Evolutionary conservation across 768 basidiomycete genomes (phyloP).

Genomic region (Amanita subjunquillea): DNA sequence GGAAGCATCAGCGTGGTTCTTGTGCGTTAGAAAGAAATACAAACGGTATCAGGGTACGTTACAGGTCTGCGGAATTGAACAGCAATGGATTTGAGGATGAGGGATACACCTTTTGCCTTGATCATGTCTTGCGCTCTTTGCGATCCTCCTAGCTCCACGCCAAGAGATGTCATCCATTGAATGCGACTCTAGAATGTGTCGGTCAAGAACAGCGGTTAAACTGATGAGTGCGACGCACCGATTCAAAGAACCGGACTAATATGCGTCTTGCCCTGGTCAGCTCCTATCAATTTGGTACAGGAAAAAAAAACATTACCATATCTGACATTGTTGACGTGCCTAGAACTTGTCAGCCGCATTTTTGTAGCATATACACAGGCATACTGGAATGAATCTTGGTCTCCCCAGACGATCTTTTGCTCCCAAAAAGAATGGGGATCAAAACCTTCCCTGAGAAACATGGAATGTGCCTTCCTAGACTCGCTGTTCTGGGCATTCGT

Average conservation of each 20-base stretch:
- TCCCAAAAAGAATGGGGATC: slow-evolving; percentile 68
- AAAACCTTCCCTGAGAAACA: slow-evolving; percentile 36
- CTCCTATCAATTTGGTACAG: neutral
- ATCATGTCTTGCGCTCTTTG: slow-evolving; percentile 46
- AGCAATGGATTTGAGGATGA: slow-evolving; percentile 65
- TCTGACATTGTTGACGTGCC: slow-evolving; percentile 6
- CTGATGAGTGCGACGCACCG: neutral
- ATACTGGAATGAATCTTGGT: slow-evolving; percentile 71
- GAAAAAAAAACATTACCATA: slow-evolving; percentile 2
- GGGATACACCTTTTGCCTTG: slow-evolving; percentile 51
- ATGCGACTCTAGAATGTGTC: slow-evolving; percentile 40
- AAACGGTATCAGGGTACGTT: slow-evolving; percentile 65
- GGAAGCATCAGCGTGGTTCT: slow-evolving; percentile 1
- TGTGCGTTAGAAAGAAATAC: slow-evolving; percentile 13
- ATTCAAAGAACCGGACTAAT: slow-evolving; percentile 5
- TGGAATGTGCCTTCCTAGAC: slow-evolving; percentile 27
- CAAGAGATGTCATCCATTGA: slow-evolving; percentile 52
- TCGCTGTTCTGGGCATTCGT: slow-evolving; percentile 6
- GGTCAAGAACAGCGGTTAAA: neutral
- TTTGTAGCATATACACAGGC: slow-evolving; percentile 15
- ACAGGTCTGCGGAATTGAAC: slow-evolving; percentile 64
- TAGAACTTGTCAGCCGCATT: neutral
- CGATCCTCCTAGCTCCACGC: slow-evolving; percentile 48
- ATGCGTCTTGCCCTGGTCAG: neutral
- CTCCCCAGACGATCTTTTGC: slow-evolving; percentile 71